Evolutionary conservation across 2,329 filamentous ascomycete genomes (phyloP).

Genomic region (Ophiocordyceps polyrhachis-furcata): DNA sequence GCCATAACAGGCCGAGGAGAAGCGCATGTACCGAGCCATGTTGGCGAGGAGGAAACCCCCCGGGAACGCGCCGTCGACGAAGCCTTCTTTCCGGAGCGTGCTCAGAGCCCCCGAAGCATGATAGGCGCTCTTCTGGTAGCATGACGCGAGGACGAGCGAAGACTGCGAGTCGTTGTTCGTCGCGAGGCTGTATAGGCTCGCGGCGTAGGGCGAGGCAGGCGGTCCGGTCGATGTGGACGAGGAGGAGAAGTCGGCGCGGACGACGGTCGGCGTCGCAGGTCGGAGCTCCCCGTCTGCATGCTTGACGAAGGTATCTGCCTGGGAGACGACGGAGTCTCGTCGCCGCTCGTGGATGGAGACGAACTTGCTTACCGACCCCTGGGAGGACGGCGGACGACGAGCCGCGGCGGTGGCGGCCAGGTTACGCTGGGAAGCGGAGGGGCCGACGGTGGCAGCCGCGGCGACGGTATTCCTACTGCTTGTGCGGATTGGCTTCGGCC

Average conservation of each 20-base stretch:
- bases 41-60: slow-evolving; percentile 39
- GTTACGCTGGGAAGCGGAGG: slow-evolving; percentile 1
- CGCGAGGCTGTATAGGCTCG: slow-evolving; percentile 41
- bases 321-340: slow-evolving; percentile 34
- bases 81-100: slow-evolving; percentile 30
- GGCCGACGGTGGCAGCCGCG: background rate
- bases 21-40: slow-evolving; percentile 45
- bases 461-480: background rate
- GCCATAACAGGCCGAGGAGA: slow-evolving; percentile 48
- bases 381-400: slow-evolving; percentile 10
- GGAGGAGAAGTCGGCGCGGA: slow-evolving; percentile 9
- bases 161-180: slow-evolving; percentile 33
- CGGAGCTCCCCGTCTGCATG: slow-evolving; percentile 24
- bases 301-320: slow-evolving; percentile 35
- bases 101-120: slow-evolving; percentile 27
- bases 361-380: slow-evolving; percentile 25
- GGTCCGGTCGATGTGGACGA: slow-evolving; percentile 9
- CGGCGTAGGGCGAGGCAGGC: slow-evolving; percentile 14
- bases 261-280: slow-evolving; percentile 23
- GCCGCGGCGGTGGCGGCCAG: background rate
- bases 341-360: slow-evolving; percentile 31
- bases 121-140: slow-evolving; percentile 28
- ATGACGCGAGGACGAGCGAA: slow-evolving; percentile 31
- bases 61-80: slow-evolving; percentile 40
- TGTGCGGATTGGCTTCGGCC: slow-evolving; percentile 2